A percentile compares a stretch with the other conserved stretches of the same genome.
Conservation (phyloP, 2,329 filamentous ascomycete genomes). For the Colletotrichum camelliae region DNA sequence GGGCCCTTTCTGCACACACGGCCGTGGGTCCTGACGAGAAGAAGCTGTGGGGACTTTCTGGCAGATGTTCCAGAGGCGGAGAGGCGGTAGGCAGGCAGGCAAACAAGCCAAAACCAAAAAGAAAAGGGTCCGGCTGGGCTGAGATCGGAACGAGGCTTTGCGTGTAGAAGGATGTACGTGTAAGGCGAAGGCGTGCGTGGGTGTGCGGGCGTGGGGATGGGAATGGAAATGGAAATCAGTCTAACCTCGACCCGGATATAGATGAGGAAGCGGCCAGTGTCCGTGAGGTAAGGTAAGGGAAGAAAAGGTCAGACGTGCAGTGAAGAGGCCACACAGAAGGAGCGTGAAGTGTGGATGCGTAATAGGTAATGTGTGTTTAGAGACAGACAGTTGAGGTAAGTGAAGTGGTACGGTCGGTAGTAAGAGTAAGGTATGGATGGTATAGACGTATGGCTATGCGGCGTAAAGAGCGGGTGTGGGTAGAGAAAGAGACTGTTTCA, state of each 20-base stretch:
- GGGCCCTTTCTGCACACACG: background rate
- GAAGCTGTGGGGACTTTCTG: background rate
- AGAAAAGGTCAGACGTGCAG: background rate
- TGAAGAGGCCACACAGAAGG: background rate
- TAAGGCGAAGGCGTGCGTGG: background rate
- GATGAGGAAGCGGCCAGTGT: background rate
- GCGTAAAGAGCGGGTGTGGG: background rate
- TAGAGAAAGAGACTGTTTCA: constrained; percentile 10
- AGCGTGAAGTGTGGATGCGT: background rate
- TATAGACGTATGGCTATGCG: background rate
- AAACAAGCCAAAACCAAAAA: background rate
- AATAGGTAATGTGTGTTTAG: background rate
- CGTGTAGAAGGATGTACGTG: background rate
- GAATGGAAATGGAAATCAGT: background rate
- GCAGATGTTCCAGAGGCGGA: background rate
- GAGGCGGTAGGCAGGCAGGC: background rate
- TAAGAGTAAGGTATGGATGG: background rate
- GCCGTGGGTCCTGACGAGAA: background rate
- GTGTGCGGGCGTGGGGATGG: background rate
- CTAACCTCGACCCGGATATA: background rate
- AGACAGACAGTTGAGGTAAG: background rate
- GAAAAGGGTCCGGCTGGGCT: background rate
- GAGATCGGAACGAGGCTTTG: background rate
- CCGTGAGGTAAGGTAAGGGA: background rate
- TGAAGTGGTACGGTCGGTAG: background rate